Evolutionary conservation across 257 asterid genomes (phyloP), one percentile per base, ranked within the genome.

Genomic region (Przewalskia tangutica): DNA sequence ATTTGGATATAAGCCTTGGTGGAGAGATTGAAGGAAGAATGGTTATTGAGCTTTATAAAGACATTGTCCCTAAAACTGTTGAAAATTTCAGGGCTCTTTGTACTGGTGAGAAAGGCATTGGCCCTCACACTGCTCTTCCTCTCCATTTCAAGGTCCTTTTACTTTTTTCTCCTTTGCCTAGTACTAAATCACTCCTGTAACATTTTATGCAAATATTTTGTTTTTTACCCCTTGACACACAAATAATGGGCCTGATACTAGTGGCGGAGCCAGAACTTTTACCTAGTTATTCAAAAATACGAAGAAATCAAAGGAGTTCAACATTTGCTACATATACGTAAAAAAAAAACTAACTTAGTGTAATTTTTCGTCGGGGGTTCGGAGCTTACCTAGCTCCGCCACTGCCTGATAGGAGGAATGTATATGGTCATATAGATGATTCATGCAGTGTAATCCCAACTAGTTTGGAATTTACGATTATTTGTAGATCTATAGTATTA

Each of bases 31-130:
- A 63, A 81, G 90, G 90, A 8, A 77, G 90, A 82, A 83, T 85
- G 27, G 90, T 87, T 51, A 56, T 87, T 64, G 90, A 85, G 58
- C 77, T 87, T 32, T 87, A 68, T 50, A 65, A 38, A 6, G 83
- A 87, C 38, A 77, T 85, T 5, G 90, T 85, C 8, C 90, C 90
- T 7, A 87, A 81, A 76, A 87, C 90, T 53, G 88, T 85, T 36
- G 91, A 89, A 78, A 89, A 89, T 68, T 89, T 89, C 80, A 83
- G 90, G 53, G 91, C 90, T 9, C 86, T 88, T 1, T 88, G 91
- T 18, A 88, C 88, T 34, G 91, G 91, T 0, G 89, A 89, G 65
- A 85, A 81, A 63, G 91, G 89, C 82, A 54, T 81, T 38, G 82
- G 83, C 66, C 85, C 88, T 40, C 63, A 71, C 50, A 83, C 88